These are phyloP conservation scores for Barnettozyma populi DNA, from an alignment of 805 yeast species.

Conservation along the genomic window DNA sequence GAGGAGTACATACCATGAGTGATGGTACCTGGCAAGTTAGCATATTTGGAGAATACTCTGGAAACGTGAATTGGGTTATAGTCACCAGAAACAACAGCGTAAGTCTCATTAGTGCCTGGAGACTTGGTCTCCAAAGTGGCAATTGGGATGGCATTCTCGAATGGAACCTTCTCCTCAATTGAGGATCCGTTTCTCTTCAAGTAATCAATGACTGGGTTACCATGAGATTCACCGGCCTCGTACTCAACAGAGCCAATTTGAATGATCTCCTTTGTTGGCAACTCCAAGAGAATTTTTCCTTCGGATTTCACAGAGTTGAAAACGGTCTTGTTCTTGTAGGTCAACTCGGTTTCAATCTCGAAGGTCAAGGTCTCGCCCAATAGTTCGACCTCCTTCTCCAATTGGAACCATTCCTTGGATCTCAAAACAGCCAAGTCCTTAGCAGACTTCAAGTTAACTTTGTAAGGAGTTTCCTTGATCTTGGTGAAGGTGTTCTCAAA, in stretches of 20 bases:
- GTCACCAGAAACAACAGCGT: conserved; percentile 97
- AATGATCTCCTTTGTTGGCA: conserved; percentile 85
- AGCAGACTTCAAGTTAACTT: conserved; percentile 62
- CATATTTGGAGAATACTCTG: conserved; percentile 89
- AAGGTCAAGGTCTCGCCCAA: conserved; percentile 78
- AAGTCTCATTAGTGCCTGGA: conserved; percentile 94
- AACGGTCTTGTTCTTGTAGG: conserved; percentile 70
- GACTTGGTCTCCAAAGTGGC: conserved; percentile 60
- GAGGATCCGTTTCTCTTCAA: conserved; percentile 86
- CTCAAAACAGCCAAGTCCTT: conserved; percentile 90
- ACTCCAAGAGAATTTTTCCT: conserved; percentile 82
- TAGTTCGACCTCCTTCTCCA: conserved; percentile 65
- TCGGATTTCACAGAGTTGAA: conserved; percentile 75
- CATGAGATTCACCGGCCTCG: conserved; percentile 88
- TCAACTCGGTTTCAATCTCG: conserved; percentile 80
- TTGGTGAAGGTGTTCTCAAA: conserved; percentile 90
- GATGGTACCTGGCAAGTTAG: conserved; percentile 92
- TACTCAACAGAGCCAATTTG: conserved; percentile 81
- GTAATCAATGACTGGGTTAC: conserved; percentile 96
- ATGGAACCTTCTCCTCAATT: conserved; percentile 87
- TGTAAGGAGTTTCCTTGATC: conserved; percentile 79
- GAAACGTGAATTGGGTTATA: conserved; percentile 98
- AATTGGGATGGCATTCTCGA: conserved; percentile 88
- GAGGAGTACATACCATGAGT: conserved; percentile 99
- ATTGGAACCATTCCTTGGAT: conserved; percentile 97